Percentiles rank a stretch among this genome's conserved stretches.
Conservation (phyloP, 768 basidiomycete species). For the Tylopilus vinaceipallidus region DNA sequence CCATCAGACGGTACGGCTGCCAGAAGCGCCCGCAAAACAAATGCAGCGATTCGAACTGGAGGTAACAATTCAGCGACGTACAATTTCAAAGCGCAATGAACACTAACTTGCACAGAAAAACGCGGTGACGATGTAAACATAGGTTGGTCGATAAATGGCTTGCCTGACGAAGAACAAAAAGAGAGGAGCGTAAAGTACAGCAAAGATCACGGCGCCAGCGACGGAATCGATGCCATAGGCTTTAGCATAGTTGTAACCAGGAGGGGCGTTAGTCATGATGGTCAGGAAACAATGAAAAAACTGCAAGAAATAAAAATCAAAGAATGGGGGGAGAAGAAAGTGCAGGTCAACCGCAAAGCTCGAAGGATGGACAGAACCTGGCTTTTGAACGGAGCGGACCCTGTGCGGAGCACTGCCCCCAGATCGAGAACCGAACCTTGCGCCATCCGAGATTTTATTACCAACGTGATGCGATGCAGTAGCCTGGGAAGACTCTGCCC, state of each 20-base stretch:
- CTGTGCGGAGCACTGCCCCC: conserved; percentile 10
- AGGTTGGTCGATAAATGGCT: conserved; percentile 24
- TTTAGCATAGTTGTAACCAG: conserved; percentile 24
- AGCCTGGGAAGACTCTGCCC: neutral
- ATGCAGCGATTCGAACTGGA: conserved; percentile 33
- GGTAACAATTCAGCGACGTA: neutral
- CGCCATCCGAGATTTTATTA: no score
- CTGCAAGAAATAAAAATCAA: neutral
- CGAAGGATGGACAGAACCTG: neutral
- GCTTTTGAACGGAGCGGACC: conserved; percentile 15
- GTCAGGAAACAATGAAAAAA: neutral
- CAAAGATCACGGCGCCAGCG: conserved; percentile 33
- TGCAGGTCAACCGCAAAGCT: conserved; percentile 23
- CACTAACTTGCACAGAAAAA: conserved; percentile 30
- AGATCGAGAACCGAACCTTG: neutral
- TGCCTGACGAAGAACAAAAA: conserved; percentile 21
- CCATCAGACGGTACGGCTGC: conserved; percentile 24
- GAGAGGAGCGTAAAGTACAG: conserved; percentile 29
- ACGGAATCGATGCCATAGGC: conserved; percentile 29
- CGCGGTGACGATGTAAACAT: conserved; percentile 27
- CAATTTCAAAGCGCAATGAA: neutral
- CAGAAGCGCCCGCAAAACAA: conserved; percentile 28
- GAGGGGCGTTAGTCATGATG: conserved; percentile 17
- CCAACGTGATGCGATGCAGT: neutral
- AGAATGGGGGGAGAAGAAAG: neutral